These are phyloP conservation scores for Cyclocybe aegerita DNA, from an alignment of 768 basidiomycete genomes.

Conservation along the genomic window DNA sequence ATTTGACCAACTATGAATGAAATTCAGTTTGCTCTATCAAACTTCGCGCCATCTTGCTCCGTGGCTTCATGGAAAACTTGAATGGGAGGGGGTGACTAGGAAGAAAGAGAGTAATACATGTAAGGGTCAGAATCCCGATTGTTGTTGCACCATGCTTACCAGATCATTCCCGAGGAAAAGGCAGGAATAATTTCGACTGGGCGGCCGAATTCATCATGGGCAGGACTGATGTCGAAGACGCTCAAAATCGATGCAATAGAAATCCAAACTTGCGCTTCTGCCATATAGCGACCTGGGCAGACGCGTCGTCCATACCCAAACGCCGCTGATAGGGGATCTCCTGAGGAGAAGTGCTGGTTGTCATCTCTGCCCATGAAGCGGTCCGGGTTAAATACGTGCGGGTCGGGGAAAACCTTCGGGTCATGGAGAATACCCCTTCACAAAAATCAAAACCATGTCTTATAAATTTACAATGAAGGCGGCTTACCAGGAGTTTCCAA, in stretches of 20 bases:
- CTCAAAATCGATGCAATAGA: slow-evolving; percentile 42
- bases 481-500: slow-evolving; percentile 31
- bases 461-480: slow-evolving; percentile 36
- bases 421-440: slow-evolving; percentile 52
- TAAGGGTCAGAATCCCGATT: background rate
- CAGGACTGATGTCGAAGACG: slow-evolving; percentile 38
- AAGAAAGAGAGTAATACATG: background rate
- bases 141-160: slow-evolving; percentile 25
- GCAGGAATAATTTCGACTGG: slow-evolving; percentile 28
- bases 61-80: slow-evolving; percentile 15
- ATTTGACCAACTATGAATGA: slow-evolving; percentile 6
- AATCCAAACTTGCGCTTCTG: slow-evolving; percentile 45
- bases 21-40: slow-evolving; percentile 32
- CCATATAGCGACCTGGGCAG: slow-evolving; percentile 49
- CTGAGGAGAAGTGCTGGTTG: slow-evolving; percentile 29
- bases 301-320: slow-evolving; percentile 46
- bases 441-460: background rate
- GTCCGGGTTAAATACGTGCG: slow-evolving; percentile 48
- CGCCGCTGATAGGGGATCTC: slow-evolving; percentile 33
- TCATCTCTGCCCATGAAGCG: slow-evolving; percentile 36
- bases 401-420: slow-evolving; percentile 42
- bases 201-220: slow-evolving; percentile 33
- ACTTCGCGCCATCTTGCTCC: slow-evolving; percentile 23
- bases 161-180: slow-evolving; percentile 44
- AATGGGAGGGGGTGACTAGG: slow-evolving; percentile 1